A percentile compares a stretch with the other conserved stretches of the same genome.
Evolutionary conservation across 805 yeast species (phyloP).

Genomic region (Teunomyces tritomae): DNA sequence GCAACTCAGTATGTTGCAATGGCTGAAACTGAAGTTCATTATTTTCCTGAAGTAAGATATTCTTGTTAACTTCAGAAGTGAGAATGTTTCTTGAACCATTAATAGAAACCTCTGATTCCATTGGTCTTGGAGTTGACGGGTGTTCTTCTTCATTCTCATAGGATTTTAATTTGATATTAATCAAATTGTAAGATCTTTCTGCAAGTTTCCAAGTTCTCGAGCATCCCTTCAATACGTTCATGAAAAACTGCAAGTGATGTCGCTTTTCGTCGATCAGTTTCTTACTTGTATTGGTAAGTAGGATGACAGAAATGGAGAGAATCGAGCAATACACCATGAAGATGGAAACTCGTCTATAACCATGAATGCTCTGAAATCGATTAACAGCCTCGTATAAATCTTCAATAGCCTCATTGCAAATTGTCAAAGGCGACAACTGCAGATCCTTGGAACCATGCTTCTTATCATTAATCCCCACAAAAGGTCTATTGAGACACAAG

Average conservation of each 20-base stretch:
- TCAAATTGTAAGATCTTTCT: conserved; percentile 42
- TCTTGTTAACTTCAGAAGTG: neutral
- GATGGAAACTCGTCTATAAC: conserved; percentile 41
- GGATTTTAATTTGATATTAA: conserved; percentile 32
- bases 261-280: conserved; percentile 25
- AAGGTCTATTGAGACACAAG: conserved; percentile 60
- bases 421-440: conserved; percentile 27
- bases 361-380: conserved; percentile 38
- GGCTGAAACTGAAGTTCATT: neutral
- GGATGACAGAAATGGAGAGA: conserved; percentile 41
- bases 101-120: neutral
- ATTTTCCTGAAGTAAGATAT: neutral
- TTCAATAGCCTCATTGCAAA: conserved; percentile 40
- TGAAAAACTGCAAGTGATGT: conserved; percentile 34
- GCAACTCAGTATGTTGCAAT: neutral
- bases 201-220: conserved; percentile 49
- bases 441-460: conserved; percentile 11
- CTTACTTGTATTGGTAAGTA: conserved; percentile 31
- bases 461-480: conserved; percentile 39
- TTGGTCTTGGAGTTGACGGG: neutral
- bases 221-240: conserved; percentile 39
- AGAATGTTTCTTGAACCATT: neutral
- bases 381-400: conserved; percentile 40
- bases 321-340: conserved; percentile 48
- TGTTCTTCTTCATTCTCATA: conserved; percentile 8